Conservation (phyloP, 1,139 yeast genomes). For the Keqinozyma sinolaborantium region DNA sequence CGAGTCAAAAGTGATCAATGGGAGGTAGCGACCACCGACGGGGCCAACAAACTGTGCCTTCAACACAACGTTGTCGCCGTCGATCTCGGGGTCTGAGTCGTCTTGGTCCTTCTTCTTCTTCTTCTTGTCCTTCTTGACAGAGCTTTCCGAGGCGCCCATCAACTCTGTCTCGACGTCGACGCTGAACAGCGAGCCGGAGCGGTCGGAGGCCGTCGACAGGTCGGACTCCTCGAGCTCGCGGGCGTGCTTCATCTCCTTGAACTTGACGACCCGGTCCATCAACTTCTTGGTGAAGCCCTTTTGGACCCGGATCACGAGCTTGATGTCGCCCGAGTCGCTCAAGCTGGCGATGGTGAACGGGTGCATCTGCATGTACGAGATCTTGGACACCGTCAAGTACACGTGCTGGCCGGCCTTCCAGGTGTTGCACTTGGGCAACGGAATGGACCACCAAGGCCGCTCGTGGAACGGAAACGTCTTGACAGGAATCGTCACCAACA, state of each 20-base stretch:
- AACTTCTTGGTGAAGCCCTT: slow-evolving; percentile 44
- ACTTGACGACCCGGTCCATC: slow-evolving; percentile 18
- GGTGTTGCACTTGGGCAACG: slow-evolving; percentile 34
- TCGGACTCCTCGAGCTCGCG: slow-evolving; percentile 7
- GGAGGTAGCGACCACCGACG: slow-evolving; percentile 39
- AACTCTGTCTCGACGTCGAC: slow-evolving; percentile 11
- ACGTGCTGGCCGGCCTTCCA: slow-evolving; percentile 53
- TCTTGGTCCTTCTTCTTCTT: slow-evolving; percentile 1
- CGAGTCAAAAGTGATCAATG: slow-evolving; percentile 38
- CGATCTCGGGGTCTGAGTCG: slow-evolving; percentile 2
- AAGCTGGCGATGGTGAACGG: slow-evolving; percentile 47
- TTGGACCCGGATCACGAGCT: slow-evolving; percentile 34
- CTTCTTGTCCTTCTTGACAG: slow-evolving; percentile 2
- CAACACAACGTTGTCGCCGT: slow-evolving; percentile 16
- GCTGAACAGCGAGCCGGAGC: slow-evolving; percentile 2
- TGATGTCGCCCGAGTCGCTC: slow-evolving; percentile 34
- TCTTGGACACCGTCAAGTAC: slow-evolving; percentile 34
- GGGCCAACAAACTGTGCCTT: slow-evolving; percentile 43
- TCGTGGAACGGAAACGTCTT: slow-evolving; percentile 15
- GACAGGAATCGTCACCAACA: slow-evolving; percentile 36
- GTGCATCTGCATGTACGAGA: slow-evolving; percentile 38
- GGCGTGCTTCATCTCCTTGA: slow-evolving; percentile 13
- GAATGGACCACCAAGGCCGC: slow-evolving; percentile 24
- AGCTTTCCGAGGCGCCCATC: slow-evolving; percentile 5
- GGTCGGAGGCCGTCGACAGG: neutral